Percentiles rank a stretch among this genome's conserved stretches.
These are phyloP conservation scores for Pyrenochaeta sp. DNA, from an alignment of 2,329 filamentous ascomycete species.

Conservation along the genomic window DNA sequence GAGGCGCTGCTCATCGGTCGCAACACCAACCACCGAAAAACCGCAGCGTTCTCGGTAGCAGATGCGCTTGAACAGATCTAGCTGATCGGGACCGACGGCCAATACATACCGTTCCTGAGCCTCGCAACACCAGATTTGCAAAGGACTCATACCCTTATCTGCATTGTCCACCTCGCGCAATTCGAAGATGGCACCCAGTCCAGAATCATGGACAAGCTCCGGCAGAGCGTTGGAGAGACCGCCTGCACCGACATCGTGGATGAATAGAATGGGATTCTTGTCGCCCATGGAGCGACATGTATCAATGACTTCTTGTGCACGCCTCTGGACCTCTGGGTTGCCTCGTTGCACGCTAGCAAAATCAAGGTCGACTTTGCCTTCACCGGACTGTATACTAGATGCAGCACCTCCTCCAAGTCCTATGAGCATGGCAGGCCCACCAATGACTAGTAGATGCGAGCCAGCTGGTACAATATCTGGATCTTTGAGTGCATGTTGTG, in stretches of 20 bases:
- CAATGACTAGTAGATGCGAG: slow-evolving; percentile 91
- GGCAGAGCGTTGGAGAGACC: slow-evolving; percentile 86
- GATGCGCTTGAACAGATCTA: slow-evolving; percentile 77
- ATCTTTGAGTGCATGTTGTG: slow-evolving; percentile 88
- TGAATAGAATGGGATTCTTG: slow-evolving; percentile 91
- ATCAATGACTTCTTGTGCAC: slow-evolving; percentile 98
- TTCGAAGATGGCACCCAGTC: slow-evolving; percentile 89
- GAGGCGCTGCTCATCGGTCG: slow-evolving; percentile 75
- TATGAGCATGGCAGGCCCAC: slow-evolving; percentile 97
- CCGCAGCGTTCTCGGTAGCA: slow-evolving; percentile 85
- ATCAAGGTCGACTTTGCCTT: slow-evolving; percentile 90
- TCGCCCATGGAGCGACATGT: slow-evolving; percentile 85
- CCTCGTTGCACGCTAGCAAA: slow-evolving; percentile 97
- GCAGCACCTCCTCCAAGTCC: slow-evolving; percentile 95
- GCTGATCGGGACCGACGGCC: slow-evolving; percentile 79
- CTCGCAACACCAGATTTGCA: slow-evolving; percentile 98
- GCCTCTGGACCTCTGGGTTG: slow-evolving; percentile 94
- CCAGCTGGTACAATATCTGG: slow-evolving; percentile 80
- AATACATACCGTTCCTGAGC: slow-evolving; percentile 96
- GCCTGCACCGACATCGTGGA: slow-evolving; percentile 96
- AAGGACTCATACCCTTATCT: slow-evolving; percentile 89
- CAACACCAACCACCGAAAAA: slow-evolving; percentile 88
- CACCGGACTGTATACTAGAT: slow-evolving; percentile 86
- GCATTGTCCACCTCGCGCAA: slow-evolving; percentile 92
- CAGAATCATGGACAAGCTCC: slow-evolving; percentile 90